Evolutionary conservation across 2,329 filamentous ascomycete genomes (phyloP).

Genomic region (Coniella lustricola): DNA sequence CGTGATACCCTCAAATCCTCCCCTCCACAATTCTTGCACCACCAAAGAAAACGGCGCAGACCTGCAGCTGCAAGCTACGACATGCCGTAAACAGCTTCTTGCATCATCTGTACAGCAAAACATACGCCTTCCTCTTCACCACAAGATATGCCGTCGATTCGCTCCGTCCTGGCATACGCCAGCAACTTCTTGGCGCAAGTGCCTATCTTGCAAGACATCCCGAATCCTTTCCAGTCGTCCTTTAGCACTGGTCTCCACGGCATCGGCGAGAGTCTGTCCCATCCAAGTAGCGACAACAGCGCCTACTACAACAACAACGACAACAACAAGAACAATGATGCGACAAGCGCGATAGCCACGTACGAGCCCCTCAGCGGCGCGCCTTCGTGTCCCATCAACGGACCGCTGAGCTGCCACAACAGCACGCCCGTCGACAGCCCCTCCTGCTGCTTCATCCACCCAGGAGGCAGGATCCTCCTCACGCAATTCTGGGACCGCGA

Average conservation of each 20-base stretch:
- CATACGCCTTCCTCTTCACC: background rate
- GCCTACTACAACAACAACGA: background rate
- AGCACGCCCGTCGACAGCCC: constrained; percentile 25
- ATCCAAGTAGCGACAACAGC: background rate
- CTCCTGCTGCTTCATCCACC: constrained; percentile 36
- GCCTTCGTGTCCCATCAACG: constrained; percentile 34
- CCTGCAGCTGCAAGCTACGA: background rate
- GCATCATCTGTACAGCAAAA: constrained; percentile 5
- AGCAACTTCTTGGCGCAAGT: constrained; percentile 28
- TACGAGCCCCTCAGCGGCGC: constrained; percentile 31
- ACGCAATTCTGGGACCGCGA: constrained; percentile 39
- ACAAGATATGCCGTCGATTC: constrained; percentile 21
- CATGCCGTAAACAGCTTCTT: background rate
- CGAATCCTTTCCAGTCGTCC: constrained; percentile 19
- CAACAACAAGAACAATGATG: background rate
- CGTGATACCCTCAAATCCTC: background rate
- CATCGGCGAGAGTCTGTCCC: constrained; percentile 10
- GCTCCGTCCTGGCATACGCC: constrained; percentile 26
- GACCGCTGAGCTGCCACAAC: constrained; percentile 35
- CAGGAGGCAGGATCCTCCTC: constrained; percentile 33
- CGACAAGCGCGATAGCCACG: constrained; percentile 18
- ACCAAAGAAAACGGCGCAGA: too few relatives aligned
- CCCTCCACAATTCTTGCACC: too few relatives aligned
- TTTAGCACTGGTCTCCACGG: constrained; percentile 15
- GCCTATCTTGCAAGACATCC: constrained; percentile 21